A percentile compares a stretch with the other conserved stretches of the same genome.
These are phyloP conservation scores for Coffea canephora DNA, from an alignment of 257 asterid genomes.

Conservation along the genomic window DNA sequence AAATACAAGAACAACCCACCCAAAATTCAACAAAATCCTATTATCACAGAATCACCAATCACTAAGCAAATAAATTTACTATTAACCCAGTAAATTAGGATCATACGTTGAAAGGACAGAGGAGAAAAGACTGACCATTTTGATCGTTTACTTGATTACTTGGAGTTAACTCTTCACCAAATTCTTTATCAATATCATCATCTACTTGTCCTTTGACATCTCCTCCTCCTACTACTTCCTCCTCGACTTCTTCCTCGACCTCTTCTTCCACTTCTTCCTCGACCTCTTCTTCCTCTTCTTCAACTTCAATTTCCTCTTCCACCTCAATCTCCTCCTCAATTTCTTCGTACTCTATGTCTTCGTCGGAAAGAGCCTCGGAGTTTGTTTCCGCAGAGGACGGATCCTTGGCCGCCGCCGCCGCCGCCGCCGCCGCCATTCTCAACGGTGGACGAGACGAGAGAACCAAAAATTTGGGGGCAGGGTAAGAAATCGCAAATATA, in stretches of 20 bases:
- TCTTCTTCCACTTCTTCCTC: slow-evolving; percentile 17
- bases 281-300: background rate
- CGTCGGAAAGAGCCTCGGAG: background rate
- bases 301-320: too few relatives aligned
- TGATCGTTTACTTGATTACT: slow-evolving; percentile 26
- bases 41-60: background rate
- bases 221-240: background rate
- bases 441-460: background rate
- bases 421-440: background rate
- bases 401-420: background rate
- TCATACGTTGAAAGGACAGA: background rate
- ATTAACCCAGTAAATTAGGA: background rate
- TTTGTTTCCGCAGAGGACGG: background rate
- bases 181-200: slow-evolving; percentile 17
- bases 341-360: slow-evolving; percentile 15
- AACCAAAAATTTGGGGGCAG: background rate
- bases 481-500: background rate
- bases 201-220: background rate
- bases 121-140: slow-evolving; percentile 38
- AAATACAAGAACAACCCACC: background rate
- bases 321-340: slow-evolving; percentile 13
- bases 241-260: background rate
- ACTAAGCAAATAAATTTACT: background rate
- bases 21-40: background rate
- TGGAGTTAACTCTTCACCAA: slow-evolving; percentile 35